phyloP scores from a whole-genome alignment of 2,329 filamentous ascomycete genomes.

The Venturiaceae sp. region DNA sequence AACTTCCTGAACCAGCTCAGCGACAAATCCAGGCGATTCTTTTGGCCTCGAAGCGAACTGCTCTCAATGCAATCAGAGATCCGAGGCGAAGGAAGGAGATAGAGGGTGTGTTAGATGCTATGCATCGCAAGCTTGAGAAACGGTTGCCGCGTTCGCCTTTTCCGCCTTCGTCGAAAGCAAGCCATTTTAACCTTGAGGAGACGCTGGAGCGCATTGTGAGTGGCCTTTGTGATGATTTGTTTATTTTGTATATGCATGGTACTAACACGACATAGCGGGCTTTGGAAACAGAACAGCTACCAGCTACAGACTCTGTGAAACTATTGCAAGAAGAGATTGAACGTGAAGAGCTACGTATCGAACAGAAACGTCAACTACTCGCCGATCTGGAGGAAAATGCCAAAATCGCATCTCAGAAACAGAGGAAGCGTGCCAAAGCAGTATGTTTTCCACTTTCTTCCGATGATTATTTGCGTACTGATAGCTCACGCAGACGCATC shows the following conservation, averaged over 20 bases:
- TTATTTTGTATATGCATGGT: neutral
- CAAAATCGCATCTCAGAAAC: constrained; percentile 44
- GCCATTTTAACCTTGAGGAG: constrained; percentile 55
- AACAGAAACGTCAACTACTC: constrained; percentile 44
- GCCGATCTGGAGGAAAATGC: constrained; percentile 46
- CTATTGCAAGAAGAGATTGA: constrained; percentile 50
- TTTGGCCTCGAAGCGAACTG: constrained; percentile 49
- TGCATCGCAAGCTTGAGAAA: constrained; percentile 45
- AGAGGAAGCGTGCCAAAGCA: constrained; percentile 33
- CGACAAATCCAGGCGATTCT: constrained; percentile 47
- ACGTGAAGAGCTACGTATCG: constrained; percentile 45
- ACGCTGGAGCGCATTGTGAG: constrained; percentile 47
- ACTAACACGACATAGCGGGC: constrained; percentile 18
- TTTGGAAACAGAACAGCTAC: constrained; percentile 51
- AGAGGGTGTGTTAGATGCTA: constrained; percentile 43
- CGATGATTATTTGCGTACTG: neutral
- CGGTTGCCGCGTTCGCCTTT: constrained; percentile 57
- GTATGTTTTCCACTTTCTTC: constrained; percentile 12
- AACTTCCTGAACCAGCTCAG: constrained; percentile 45
- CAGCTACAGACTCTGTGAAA: constrained; percentile 52
- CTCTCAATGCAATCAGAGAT: constrained; percentile 46
- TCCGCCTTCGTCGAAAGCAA: constrained; percentile 43
- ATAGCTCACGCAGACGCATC: constrained; percentile 1
- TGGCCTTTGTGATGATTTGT: neutral
- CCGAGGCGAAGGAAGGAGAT: constrained; percentile 40